A percentile compares a stretch with the other conserved stretches of the same genome.
These are phyloP conservation scores for Wickerhamomyces sp. DNA, from an alignment of 1,139 yeast species.

Conservation along the genomic window DNA sequence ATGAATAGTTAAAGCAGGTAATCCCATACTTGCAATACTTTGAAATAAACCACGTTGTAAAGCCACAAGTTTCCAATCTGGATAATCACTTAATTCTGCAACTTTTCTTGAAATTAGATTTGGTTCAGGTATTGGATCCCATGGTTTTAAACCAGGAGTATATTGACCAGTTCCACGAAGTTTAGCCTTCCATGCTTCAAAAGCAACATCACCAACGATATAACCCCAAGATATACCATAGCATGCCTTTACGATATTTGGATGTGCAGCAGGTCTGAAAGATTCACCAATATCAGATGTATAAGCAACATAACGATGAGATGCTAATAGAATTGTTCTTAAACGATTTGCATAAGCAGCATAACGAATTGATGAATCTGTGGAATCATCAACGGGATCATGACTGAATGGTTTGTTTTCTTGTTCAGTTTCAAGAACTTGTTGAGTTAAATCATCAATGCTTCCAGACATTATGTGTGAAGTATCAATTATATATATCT, in stretches of 20 bases:
- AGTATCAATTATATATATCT: too few species aligned
- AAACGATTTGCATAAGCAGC: conserved; percentile 79
- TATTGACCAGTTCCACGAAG: conserved; percentile 64
- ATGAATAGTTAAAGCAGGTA: conserved; percentile 85
- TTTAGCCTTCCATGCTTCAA: conserved; percentile 71
- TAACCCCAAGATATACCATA: conserved; percentile 79
- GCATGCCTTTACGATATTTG: conserved; percentile 55
- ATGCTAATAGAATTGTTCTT: conserved; percentile 63
- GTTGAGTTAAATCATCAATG: conserved; percentile 4
- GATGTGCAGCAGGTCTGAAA: conserved; percentile 82
- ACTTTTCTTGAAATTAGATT: conserved; percentile 32
- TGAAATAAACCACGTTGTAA: conserved; percentile 75
- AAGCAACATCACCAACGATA: conserved; percentile 72
- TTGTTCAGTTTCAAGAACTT: conserved; percentile 3
- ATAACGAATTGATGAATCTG: conserved; percentile 59
- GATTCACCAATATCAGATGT: conserved; percentile 88
- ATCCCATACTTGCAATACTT: conserved; percentile 78
- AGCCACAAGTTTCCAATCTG: conserved; percentile 62
- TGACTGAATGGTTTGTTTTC: conserved; percentile 3
- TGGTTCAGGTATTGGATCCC: conserved; percentile 49
- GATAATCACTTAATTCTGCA: conserved; percentile 23
- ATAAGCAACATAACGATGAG: conserved; percentile 84
- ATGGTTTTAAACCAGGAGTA: conserved; percentile 59
- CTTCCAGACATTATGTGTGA: conserved; percentile 9
- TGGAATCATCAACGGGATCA: conserved; percentile 31